Evolutionary conservation across 148 eudicot species (phyloP), one percentile per base, ranked within the genome.

Genomic region (Arctostaphylos glauca): DNA sequence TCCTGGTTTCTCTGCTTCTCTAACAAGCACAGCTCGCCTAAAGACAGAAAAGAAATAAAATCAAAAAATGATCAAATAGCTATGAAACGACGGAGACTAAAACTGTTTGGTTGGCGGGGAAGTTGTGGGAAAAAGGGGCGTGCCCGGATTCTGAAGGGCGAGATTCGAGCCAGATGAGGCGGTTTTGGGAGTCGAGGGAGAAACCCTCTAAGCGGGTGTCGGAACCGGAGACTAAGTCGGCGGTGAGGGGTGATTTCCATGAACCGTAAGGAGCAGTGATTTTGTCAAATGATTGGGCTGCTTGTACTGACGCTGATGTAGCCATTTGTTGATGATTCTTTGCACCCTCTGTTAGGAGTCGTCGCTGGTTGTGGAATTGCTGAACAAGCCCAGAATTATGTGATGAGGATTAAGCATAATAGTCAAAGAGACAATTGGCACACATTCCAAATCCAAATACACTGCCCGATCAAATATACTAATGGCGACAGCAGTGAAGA

Each of bases 111-210:
- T 14, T 48, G 21, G 9, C 5, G 54, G 3, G 59, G 47, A 49
- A 47, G 52, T 16, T 47, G 46, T 21, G 64, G 74, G 18, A 52
- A 13, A 38, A 23, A 10, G 19, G 10, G 44, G 56, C 14, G 15
- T 71, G 48, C 85, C 85, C 82, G 48, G 82, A 78, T 67, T 83
- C 55, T 7, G 82, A 83, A 83, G 85, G 85, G 67, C 85, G 85
- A 71, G 85, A 68, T 64, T 83, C 85, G 21, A 83, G 85, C 85
- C 85, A 83, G 66, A 83, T 13, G 66, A 83, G 85, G 76, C 81
- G 85, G 74, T 83, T 70, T 14, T 70, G 78, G 16, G 78, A 55
- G 81, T 83, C 82, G 68, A 83, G 55, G 38, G 85, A 14, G 82
- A 84, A 84, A 23, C 85, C 82, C 79, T 84, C 85, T 2, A 84